Evolutionary conservation across 2,329 filamentous ascomycete genomes (phyloP), one percentile per base, ranked within the genome.

Genomic region (Pestalotiopsis sp.): DNA sequence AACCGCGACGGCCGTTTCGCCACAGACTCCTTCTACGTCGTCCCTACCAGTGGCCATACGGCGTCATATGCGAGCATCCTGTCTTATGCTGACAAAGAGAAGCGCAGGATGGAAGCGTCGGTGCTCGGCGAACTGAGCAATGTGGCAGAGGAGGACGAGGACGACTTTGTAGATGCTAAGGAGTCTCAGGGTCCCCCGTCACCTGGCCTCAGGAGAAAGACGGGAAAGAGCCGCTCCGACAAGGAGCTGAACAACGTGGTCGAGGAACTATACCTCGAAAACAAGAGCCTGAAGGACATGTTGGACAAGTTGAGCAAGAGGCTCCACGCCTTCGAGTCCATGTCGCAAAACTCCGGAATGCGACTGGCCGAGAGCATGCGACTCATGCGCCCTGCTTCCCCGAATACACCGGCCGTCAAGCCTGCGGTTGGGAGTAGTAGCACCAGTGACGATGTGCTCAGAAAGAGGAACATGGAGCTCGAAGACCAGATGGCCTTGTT

Each of bases 41-140:
- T 99, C 1, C 96, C 95, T 4, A 93, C 93, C 0, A 94, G 93
- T 20, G 95, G 96, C 4, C 94, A 95, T 72, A 98, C 94, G 2
- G 92, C 95, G 70, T 96, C 94, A 0, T 99, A 98, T 77, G 95
- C 96, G 59, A 94, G 92, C 71, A 98, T 99, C 66, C 84, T 97
- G 23, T 91, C 85, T 57, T 91, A 89, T 73, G 89, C 88, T 45
- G 87, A 90, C 72, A 91, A 91, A 75, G 90, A 91, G 77, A 90
- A 87, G 77, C 84, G 89, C 9, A 87, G 89, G 11, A 78, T 88
- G 65, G 87, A 83, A 27, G 85, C 86, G 6, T 87, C 86, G 2
- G 74, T 83, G 7, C 83, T 87, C 68, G 74, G 76, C 49, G 74
- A 73, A 13, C 71, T 74, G 45, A 74, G 81, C 25, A 70, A 69